Evolutionary conservation across 75 land plant genomes (phyloP).

Genomic region (Chamaecyparis obtusa): DNA sequence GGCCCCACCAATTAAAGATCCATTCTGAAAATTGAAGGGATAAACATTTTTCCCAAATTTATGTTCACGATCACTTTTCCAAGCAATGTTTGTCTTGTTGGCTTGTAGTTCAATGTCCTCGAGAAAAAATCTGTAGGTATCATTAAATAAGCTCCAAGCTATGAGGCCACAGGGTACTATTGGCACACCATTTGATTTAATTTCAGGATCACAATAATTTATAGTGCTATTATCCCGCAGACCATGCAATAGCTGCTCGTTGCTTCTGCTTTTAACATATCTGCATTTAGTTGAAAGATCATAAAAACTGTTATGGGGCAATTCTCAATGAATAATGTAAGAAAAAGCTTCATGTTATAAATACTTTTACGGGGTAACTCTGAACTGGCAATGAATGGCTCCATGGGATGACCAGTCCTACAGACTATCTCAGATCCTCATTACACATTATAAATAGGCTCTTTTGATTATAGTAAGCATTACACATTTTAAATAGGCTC

Average conservation of each 20-base stretch:
- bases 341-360: not conserved
- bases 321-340: not conserved
- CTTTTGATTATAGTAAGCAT: no score
- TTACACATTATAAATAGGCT: no score
- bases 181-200: slow-evolving; percentile 11
- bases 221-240: slow-evolving; percentile 15
- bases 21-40: slow-evolving; percentile 65
- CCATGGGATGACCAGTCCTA: no score
- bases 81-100: slow-evolving; percentile 72
- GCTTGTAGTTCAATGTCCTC: slow-evolving; percentile 25
- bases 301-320: not conserved
- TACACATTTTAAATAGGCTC: no score
- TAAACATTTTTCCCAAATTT: slow-evolving; percentile 73
- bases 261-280: slow-evolving; percentile 85
- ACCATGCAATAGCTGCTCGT: slow-evolving; percentile 44
- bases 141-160: slow-evolving; percentile 97
- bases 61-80: slow-evolving; percentile 80
- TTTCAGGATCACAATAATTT: slow-evolving; percentile 47
- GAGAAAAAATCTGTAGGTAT: slow-evolving; percentile 51
- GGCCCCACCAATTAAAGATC: slow-evolving; percentile 62
- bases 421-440: no score
- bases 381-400: not conserved
- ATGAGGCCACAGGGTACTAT: slow-evolving; percentile 95
- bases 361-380: not conserved
- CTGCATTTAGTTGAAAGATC: slow-evolving; percentile 19